These are phyloP conservation scores for Penicillium fimorum DNA, from an alignment of 495 filamentous ascomycete genomes.

Conservation along the genomic window DNA sequence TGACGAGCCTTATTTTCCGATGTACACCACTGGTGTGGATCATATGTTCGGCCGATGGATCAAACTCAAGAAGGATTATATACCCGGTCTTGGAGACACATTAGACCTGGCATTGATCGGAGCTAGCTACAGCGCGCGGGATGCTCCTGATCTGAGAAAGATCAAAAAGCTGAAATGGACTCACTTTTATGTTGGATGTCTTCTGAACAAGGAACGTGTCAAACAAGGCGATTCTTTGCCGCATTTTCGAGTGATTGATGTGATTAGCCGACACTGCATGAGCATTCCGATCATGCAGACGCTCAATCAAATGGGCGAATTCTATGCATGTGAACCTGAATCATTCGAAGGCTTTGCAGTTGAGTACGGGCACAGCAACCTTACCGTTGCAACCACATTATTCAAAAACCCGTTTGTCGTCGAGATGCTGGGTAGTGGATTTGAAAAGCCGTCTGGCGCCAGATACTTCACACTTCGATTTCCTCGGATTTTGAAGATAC, in stretches of 20 bases:
- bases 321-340: constrained; percentile 29
- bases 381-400: constrained; percentile 41
- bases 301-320: constrained; percentile 53
- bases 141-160: constrained; percentile 45
- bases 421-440: constrained; percentile 63
- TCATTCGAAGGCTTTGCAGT: constrained; percentile 34
- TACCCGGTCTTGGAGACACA: constrained; percentile 74
- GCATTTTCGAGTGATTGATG: constrained; percentile 62
- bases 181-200: constrained; percentile 74
- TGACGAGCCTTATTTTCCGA: constrained; percentile 74
- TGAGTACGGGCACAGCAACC: constrained; percentile 26
- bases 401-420: constrained; percentile 64
- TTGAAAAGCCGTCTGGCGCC: constrained; percentile 58
- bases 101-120: constrained; percentile 79
- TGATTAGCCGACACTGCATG: constrained; percentile 52
- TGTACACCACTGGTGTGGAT: constrained; percentile 32
- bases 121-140: constrained; percentile 61
- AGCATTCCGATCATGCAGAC: constrained; percentile 44
- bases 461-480: constrained; percentile 62
- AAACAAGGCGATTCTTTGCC: constrained; percentile 51
- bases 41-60: constrained; percentile 57
- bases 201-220: constrained; percentile 69
- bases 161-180: constrained; percentile 63
- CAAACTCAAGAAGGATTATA: constrained; percentile 90
- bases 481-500: constrained; percentile 61